Conservation (phyloP, 352 stramenopile genomes). For the Albugo laibachii region DNA sequence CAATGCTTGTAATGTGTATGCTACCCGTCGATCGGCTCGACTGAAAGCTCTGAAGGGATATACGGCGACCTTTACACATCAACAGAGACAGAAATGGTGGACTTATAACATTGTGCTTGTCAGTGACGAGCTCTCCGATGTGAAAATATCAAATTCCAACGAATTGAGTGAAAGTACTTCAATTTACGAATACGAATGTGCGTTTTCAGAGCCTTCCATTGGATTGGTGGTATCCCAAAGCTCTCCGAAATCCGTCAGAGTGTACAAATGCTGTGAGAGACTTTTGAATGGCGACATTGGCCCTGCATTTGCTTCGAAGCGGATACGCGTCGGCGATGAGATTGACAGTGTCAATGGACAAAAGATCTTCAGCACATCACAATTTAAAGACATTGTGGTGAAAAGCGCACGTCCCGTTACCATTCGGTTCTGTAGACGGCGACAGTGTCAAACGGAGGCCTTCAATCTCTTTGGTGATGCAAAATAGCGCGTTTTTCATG, state of each 20-base stretch:
- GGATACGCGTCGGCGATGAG: slow-evolving; percentile 34
- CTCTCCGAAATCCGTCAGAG: slow-evolving; percentile 32
- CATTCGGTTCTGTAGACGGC: slow-evolving; percentile 28
- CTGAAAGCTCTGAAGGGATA: slow-evolving; percentile 60
- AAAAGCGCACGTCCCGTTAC: slow-evolving; percentile 34
- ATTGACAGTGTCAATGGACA: slow-evolving; percentile 58
- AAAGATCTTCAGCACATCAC: slow-evolving; percentile 32
- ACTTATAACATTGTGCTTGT: slow-evolving; percentile 61
- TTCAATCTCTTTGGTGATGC: slow-evolving; percentile 58
- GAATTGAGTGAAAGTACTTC: slow-evolving; percentile 1
- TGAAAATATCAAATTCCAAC: slow-evolving; percentile 4
- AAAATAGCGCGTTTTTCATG: not conserved
- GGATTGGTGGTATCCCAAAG: slow-evolving; percentile 19
- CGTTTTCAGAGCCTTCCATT: slow-evolving; percentile 31
- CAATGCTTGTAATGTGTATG: slow-evolving; percentile 64
- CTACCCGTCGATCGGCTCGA: slow-evolving; percentile 57
- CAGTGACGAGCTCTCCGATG: slow-evolving; percentile 45
- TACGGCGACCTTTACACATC: slow-evolving; percentile 62
- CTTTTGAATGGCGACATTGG: slow-evolving; percentile 23
- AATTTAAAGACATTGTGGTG: slow-evolving; percentile 54
- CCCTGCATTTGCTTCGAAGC: slow-evolving; percentile 22
- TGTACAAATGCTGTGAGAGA: slow-evolving; percentile 14
- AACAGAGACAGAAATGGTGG: slow-evolving; percentile 68
- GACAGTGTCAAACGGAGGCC: slow-evolving; percentile 14
- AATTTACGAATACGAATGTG: slow-evolving; percentile 50